phyloP scores from a whole-genome alignment of 768 basidiomycete species.

The Lactarius trivialis region DNA sequence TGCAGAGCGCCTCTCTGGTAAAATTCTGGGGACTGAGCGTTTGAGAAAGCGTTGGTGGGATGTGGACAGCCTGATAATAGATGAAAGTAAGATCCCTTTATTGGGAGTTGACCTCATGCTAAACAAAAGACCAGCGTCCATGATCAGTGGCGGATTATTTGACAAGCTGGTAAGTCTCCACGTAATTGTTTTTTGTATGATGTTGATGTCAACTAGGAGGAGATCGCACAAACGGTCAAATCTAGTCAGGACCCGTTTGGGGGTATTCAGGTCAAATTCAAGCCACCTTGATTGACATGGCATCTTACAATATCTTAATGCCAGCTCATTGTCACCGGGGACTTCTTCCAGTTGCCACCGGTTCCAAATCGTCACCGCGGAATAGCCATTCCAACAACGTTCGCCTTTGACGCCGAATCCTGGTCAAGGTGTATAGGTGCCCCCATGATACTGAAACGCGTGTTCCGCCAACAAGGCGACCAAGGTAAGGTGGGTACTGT shows the following conservation, averaged over 20 bases:
- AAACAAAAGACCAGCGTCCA: conserved; percentile 54
- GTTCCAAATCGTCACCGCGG: conserved; percentile 49
- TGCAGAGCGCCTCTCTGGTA: conserved; percentile 46
- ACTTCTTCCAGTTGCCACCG: conserved; percentile 89
- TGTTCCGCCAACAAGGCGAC: conserved; percentile 88
- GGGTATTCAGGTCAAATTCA: conserved; percentile 63
- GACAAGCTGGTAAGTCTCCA: conserved; percentile 60
- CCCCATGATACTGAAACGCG: conserved; percentile 55
- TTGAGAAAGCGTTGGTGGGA: conserved; percentile 51
- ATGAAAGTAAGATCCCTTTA: conserved; percentile 57
- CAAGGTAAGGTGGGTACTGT: conserved; percentile 39
- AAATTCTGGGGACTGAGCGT: conserved; percentile 41
- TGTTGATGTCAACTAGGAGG: conserved; percentile 39
- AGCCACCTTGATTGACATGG: not conserved
- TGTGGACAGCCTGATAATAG: conserved; percentile 66
- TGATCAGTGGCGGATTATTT: conserved; percentile 77
- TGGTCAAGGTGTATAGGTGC: conserved; percentile 62
- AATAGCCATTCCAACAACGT: conserved; percentile 43
- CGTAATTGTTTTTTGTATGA: not conserved
- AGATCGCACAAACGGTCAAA: conserved; percentile 55
- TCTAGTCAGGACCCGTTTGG: conserved; percentile 59
- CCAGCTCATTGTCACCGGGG: conserved; percentile 77
- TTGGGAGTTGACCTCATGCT: not conserved
- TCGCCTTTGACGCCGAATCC: conserved; percentile 75
- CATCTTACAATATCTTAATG: conserved; percentile 1